Evolutionary conservation across 306 rosid species (phyloP), one percentile per base, ranked within the genome.

Genomic region (Glycine soja): DNA sequence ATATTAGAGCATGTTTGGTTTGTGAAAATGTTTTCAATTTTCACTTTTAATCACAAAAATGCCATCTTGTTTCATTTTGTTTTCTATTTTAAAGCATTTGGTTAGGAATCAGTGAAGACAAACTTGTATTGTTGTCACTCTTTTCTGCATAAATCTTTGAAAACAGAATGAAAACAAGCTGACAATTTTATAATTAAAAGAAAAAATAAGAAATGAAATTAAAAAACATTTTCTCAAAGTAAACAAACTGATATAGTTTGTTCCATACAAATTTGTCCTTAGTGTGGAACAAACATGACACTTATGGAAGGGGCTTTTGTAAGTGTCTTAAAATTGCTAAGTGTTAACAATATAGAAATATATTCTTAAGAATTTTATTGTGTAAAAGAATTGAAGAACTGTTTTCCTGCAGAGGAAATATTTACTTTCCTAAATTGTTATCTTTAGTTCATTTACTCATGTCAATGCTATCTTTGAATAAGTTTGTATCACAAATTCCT

Each of bases 341-440:
- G 30, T 24, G 1, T 24, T 24, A 24, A 24, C 15, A 43, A n/a
- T 70, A 10, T 62, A 13, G 34, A 51, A 78, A 78, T 45, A 8
- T 78, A 24, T 50, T 70, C 13, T 50, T 42, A 38, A 51, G 46
- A 38, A 24, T 34, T 68, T 40, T 32, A 7, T 3, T 19, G 58
- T 11, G 67, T 57, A 43, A 46, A 80, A 36, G 38, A 70, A 62
- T 85, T 76, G 15, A 53, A 34, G 34, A 65, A 42, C 34, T 61
- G 65, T 70, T 68, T 69, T 58, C 42, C 13, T 47, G 38, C 72
- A 58, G 24, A 38, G 45, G 14, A 50, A 42, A 43, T 54, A 14
- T 57, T 42, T 78, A 63, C 66, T 16, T 34, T 34, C 65, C 45
- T 54, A 54, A 34, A 50, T 30, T 30, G 48, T 77, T 80, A 53